Evolutionary conservation across 345 rosid genomes (phyloP).

Genomic region (Eucalyptus pauciflora): DNA sequence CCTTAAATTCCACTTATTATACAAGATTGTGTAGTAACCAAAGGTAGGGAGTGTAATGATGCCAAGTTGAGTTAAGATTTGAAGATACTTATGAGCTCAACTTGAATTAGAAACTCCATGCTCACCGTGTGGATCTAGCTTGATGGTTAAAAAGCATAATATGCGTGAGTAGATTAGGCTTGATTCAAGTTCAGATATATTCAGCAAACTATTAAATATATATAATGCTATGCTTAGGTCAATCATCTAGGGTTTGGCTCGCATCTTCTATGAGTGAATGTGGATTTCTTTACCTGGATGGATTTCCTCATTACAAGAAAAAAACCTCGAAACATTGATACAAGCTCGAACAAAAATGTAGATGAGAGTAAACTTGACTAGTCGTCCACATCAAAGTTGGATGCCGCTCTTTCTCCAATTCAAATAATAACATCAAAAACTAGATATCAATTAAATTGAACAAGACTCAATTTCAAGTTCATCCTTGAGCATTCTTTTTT

Average conservation of each 20-base stretch:
- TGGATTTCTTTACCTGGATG: not conserved
- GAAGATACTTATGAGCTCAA: not conserved
- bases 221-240: not conserved
- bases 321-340: not conserved
- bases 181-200: not conserved
- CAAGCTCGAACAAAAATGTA: not conserved
- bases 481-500: not conserved
- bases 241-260: not conserved
- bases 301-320: not conserved
- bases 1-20: not conserved
- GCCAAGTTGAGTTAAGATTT: not conserved
- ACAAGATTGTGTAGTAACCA: not conserved
- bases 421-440: not conserved
- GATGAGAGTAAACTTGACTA: not conserved
- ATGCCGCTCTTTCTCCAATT: not conserved
- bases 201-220: not conserved
- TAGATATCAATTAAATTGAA: not conserved
- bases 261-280: not conserved
- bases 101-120: not conserved
- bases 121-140: not conserved
- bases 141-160: not conserved
- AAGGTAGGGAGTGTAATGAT: not conserved
- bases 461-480: not conserved
- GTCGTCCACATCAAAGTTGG: not conserved
- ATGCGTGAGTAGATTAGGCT: not conserved